Conservation (phyloP, 768 basidiomycete genomes). For the Saitozyma sp. region DNA sequence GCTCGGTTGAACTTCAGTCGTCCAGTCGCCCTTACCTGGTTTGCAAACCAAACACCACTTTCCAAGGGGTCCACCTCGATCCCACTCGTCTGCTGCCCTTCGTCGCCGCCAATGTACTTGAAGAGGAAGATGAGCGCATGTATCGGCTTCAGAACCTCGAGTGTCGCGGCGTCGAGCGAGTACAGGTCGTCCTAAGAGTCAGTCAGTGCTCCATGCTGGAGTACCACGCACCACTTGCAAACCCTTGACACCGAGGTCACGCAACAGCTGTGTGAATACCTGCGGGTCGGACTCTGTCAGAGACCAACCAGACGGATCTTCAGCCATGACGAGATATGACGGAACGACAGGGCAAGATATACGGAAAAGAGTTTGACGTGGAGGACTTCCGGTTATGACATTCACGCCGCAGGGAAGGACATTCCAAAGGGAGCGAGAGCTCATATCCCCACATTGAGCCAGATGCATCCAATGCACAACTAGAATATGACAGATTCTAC, state of each 20-base stretch:
- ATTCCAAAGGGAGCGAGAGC: too few relatives aligned
- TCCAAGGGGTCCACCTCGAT: conserved; percentile 55
- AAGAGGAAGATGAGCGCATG: conserved; percentile 93
- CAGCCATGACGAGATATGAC: conserved; percentile 15
- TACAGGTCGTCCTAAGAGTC: conserved; percentile 47
- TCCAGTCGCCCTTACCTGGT: conserved; percentile 56
- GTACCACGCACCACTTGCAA: conserved; percentile 45
- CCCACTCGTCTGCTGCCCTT: conserved; percentile 34
- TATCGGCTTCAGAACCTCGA: conserved; percentile 74
- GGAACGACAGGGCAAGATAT: not conserved
- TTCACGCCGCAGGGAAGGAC: not conserved
- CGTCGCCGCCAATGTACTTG: conserved; percentile 75
- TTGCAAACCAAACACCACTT: conserved; percentile 76
- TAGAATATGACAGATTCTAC: not conserved
- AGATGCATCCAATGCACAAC: not conserved
- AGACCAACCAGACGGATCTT: conserved; percentile 50
- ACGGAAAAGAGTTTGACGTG: not conserved
- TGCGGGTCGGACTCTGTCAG: conserved; percentile 52
- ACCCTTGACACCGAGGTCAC: conserved; percentile 48
- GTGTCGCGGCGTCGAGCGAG: conserved; percentile 54
- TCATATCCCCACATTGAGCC: too few relatives aligned
- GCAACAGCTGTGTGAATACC: conserved; percentile 48
- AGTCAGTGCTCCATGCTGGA: not conserved
- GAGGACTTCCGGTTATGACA: not conserved
- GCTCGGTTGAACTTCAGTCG: conserved; percentile 2